A percentile compares a stretch with the other conserved stretches of the same genome.
These are phyloP conservation scores for Geotrichum bryndzae DNA, from an alignment of 1,139 yeast species.

Conservation along the genomic window DNA sequence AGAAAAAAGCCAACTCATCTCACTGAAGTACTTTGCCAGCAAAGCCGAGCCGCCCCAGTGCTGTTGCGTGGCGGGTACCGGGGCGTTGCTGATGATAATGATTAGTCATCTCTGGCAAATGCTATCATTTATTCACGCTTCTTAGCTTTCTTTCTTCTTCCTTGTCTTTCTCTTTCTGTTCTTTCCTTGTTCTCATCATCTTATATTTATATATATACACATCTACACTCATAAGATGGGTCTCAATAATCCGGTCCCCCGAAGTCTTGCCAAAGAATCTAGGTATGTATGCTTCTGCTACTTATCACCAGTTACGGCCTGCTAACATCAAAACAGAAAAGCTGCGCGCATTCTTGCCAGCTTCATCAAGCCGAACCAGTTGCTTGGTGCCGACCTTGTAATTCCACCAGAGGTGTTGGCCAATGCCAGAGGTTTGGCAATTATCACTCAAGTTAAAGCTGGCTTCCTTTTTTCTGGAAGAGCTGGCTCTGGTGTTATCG, in stretches of 20 bases:
- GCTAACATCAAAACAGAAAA: slow-evolving; percentile 44
- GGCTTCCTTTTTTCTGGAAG: slow-evolving; percentile 95
- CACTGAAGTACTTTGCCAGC: background rate
- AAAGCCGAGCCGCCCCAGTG: background rate
- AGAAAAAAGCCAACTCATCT: background rate
- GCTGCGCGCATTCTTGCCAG: slow-evolving; percentile 92
- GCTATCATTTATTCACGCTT: background rate
- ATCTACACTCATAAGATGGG: slow-evolving; percentile 42
- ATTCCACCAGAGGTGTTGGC: slow-evolving; percentile 85
- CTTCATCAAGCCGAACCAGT: slow-evolving; percentile 91
- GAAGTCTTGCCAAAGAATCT: slow-evolving; percentile 81
- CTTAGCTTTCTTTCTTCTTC: background rate
- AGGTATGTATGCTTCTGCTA: slow-evolving; percentile 47
- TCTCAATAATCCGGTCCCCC: slow-evolving; percentile 90
- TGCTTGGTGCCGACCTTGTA: slow-evolving; percentile 78
- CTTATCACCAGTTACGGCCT: background rate
- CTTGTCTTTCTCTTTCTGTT: background rate
- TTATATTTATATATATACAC: background rate
- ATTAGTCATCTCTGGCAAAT: background rate
- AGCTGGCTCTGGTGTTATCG: slow-evolving; percentile 95
- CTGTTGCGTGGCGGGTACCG: background rate
- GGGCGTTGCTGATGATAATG: background rate
- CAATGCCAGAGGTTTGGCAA: slow-evolving; percentile 88
- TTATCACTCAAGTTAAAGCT: slow-evolving; percentile 73
- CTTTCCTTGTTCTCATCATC: background rate